phyloP scores from a whole-genome alignment of 176 grass and related monocot genomes.

The Typha latifolia region DNA sequence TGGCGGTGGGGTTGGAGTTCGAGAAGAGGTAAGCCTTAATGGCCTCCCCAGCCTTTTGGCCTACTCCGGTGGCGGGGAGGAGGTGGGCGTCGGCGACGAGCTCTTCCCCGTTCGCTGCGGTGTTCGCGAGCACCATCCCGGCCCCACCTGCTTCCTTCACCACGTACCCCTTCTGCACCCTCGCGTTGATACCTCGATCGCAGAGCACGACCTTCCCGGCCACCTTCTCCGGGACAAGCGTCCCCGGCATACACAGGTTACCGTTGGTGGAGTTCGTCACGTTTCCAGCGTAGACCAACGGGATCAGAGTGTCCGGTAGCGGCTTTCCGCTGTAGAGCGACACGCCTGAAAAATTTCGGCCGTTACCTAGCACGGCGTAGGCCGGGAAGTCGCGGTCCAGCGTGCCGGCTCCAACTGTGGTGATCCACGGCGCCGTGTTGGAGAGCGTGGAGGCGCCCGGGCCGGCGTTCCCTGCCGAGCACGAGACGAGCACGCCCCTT shows the following conservation, averaged over 20 bases:
- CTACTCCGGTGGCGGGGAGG: constrained; percentile 58
- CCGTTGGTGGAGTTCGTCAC: constrained; percentile 66
- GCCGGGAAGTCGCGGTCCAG: constrained; percentile 91
- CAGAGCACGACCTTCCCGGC: constrained; percentile 88
- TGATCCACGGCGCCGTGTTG: constrained; percentile 95
- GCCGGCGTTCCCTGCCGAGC: constrained; percentile 76
- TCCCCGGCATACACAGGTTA: constrained; percentile 74
- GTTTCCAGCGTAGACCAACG: constrained; percentile 79
- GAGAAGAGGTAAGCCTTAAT: constrained; percentile 51
- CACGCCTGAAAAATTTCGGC: constrained; percentile 60
- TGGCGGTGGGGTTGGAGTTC: constrained; percentile 54
- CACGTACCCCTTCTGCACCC: constrained; percentile 79
- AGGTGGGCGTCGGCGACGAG: constrained; percentile 82
- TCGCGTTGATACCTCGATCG: constrained; percentile 75
- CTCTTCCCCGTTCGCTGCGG: constrained; percentile 70
- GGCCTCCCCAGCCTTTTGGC: constrained; percentile 55
- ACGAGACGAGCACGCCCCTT: constrained; percentile 74
- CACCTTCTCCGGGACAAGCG: constrained; percentile 76
- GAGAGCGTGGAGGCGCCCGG: constrained; percentile 53
- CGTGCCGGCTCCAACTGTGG: constrained; percentile 76
- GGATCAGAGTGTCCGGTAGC: constrained; percentile 32
- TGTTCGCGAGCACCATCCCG: constrained; percentile 91
- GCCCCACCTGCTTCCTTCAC: constrained; percentile 66
- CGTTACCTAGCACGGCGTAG: constrained; percentile 46
- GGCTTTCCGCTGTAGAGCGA: constrained; percentile 80